Percentiles rank a stretch among this genome's conserved stretches.
Evolutionary conservation across 1,284 basidiomycete genomes (phyloP).

Genomic region (Trichosporon sp.): DNA sequence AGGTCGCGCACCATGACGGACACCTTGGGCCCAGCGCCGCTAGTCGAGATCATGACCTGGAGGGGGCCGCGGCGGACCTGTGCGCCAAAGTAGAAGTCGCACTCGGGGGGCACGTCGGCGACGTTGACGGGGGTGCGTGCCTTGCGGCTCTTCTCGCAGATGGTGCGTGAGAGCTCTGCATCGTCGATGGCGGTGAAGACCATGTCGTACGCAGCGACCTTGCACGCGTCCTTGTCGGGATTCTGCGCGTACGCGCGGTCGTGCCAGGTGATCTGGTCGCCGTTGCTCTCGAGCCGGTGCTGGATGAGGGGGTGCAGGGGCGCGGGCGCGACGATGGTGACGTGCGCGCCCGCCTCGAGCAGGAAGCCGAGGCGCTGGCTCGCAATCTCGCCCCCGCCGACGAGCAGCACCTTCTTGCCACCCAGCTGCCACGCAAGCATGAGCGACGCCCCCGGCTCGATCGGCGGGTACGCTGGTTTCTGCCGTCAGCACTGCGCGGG

Average conservation of each 20-base stretch:
- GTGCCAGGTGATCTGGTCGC: conserved; percentile 62
- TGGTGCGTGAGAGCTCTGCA: conserved; percentile 62
- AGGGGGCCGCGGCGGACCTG: conserved; percentile 85
- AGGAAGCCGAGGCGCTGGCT: conserved; percentile 54
- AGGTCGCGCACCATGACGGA: conserved; percentile 74
- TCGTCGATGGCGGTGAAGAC: conserved; percentile 94
- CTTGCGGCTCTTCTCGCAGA: conserved; percentile 67
- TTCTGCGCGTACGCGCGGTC: conserved; percentile 59
- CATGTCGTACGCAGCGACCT: conserved; percentile 65
- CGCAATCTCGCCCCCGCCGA: conserved; percentile 57
- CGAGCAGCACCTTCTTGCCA: conserved; percentile 53
- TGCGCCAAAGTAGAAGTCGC: conserved; percentile 98
- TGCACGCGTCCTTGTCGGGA: conserved; percentile 24
- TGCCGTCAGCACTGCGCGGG: not conserved
- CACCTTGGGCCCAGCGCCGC: conserved; percentile 83
- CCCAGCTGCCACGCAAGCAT: conserved; percentile 55
- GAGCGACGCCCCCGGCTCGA: conserved; percentile 48
- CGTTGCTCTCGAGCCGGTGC: conserved; percentile 48
- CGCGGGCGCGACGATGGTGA: conserved; percentile 50
- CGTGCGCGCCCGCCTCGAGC: conserved; percentile 48
- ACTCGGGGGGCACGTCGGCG: conserved; percentile 89
- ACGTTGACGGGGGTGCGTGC: conserved; percentile 84
- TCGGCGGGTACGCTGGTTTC: conserved; percentile 23
- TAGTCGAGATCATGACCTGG: conserved; percentile 94
- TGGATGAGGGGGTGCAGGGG: conserved; percentile 53